Base-by-base conservation (phyloP, 768 basidiomycete species). In the Boletus rubroflammeus region DNA sequence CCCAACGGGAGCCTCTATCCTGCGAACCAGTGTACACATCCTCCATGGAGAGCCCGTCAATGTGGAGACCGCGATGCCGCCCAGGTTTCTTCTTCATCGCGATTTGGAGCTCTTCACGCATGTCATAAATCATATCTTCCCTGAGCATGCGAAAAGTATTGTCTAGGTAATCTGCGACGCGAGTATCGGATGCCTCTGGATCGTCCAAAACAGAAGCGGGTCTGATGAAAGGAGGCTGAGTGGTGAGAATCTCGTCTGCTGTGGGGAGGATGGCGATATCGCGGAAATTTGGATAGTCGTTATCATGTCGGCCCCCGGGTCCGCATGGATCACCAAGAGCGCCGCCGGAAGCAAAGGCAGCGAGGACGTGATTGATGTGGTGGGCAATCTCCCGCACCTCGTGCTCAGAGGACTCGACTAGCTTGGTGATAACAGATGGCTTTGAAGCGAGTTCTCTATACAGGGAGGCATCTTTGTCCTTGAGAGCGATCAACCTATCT, bases 251-350 rank as follows among this genome's bases (percentile, higher is more conserved):
- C 61, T 89, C 87, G 39, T 82, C 80, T 1, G 81, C 76, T 6
- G 86, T 85, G 0, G 87, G 86, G 5, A 85, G 71, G 51, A 89
- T 82, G 28, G 80, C 65, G 21, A 88, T 83, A 8, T 79, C 59
- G 11, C 81, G 79, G 60, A 85, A 88, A 53, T 85, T 78, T 8
- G 63, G 57, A 43, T 80, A 80, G 62, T 89, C 86, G 47, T 89
- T 89, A 61, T 86, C 84, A 53, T 88, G 87, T 6, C 87, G 75
- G 3, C 85, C 87, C 0, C 87, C 86, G 0, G 86, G 81, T 10
- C 69, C 67, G 31, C 53, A 57, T 6, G 47, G 28, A 19, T 54
- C 66, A 31, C 57, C 56, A n/a, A 56, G 47, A 19, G 58, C 31
- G 11, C 63, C 58, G 19, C 64, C 65, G 10, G 67, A 50, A 23